Percentiles rank a stretch among this genome's conserved stretches.
phyloP scores from a whole-genome alignment of 768 basidiomycete genomes.

The Agaricus sinodeliciosus region DNA sequence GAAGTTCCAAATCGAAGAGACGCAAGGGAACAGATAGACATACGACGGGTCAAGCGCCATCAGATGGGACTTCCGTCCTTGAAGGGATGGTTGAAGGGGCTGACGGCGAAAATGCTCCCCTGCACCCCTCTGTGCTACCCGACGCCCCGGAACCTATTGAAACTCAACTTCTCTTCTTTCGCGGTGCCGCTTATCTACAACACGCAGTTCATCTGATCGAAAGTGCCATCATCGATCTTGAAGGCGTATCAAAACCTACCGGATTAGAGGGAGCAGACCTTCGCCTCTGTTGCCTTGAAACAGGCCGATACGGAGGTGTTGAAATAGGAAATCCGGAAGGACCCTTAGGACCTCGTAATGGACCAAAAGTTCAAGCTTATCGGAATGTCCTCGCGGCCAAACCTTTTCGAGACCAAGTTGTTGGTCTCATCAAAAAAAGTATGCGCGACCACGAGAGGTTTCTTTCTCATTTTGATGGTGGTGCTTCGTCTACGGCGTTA shows the following conservation, averaged over 20 bases:
- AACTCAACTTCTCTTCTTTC: constrained; percentile 75
- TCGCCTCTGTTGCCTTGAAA: constrained; percentile 67
- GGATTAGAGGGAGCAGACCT: constrained; percentile 68
- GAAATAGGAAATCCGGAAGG: constrained; percentile 81
- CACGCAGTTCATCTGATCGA: constrained; percentile 75
- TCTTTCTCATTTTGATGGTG: constrained; percentile 72
- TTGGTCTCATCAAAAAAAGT: constrained; percentile 58
- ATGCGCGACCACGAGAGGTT: constrained; percentile 85
- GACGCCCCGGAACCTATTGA: constrained; percentile 86
- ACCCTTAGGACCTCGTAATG: constrained; percentile 54
- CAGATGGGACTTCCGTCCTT: constrained; percentile 53
- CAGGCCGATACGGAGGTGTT: constrained; percentile 76
- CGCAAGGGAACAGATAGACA: constrained; percentile 43
- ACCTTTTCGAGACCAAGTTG: constrained; percentile 54
- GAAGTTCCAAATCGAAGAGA: constrained; percentile 31
- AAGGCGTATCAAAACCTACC: constrained; percentile 54
- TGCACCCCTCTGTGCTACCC: constrained; percentile 71
- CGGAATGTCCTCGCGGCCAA: constrained; percentile 47
- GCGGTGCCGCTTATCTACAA: constrained; percentile 79
- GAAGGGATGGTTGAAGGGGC: constrained; percentile 39
- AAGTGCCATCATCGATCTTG: constrained; percentile 59
- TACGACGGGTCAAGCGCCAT: constrained; percentile 60
- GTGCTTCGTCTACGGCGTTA: constrained; percentile 37
- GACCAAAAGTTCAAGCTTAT: constrained; percentile 61
- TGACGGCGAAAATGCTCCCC: constrained; percentile 44